These are phyloP conservation scores for Podosphaera fusca DNA, from an alignment of 2,329 filamentous ascomycete species.

Conservation along the genomic window DNA sequence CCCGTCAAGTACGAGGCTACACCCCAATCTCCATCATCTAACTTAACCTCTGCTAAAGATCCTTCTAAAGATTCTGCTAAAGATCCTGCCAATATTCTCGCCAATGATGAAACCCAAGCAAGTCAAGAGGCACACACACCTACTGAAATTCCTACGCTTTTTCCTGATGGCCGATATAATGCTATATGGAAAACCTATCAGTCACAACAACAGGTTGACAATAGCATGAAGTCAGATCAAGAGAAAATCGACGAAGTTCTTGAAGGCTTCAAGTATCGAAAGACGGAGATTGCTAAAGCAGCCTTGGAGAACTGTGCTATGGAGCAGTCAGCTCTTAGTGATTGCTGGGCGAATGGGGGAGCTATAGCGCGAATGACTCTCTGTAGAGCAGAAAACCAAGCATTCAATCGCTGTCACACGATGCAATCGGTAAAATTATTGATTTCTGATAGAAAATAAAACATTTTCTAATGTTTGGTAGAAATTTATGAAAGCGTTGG, in stretches of 20 bases:
- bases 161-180: slow-evolving; percentile 50
- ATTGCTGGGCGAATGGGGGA: slow-evolving; percentile 57
- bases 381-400: slow-evolving; percentile 55
- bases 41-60: background rate
- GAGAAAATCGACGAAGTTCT: slow-evolving; percentile 64
- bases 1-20: slow-evolving; percentile 23
- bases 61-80: background rate
- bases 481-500: slow-evolving; percentile 75
- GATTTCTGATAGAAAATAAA: slow-evolving; percentile 1
- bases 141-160: slow-evolving; percentile 22
- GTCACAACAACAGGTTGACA: slow-evolving; percentile 45
- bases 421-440: slow-evolving; percentile 48
- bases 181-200: slow-evolving; percentile 85
- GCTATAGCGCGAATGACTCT: slow-evolving; percentile 49
- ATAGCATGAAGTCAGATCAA: slow-evolving; percentile 46
- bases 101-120: background rate
- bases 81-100: background rate
- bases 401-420: slow-evolving; percentile 68
- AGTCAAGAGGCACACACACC: slow-evolving; percentile 5
- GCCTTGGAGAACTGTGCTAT: slow-evolving; percentile 85
- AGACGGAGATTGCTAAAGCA: slow-evolving; percentile 50
- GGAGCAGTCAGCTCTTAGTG: slow-evolving; percentile 61
- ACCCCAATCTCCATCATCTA: slow-evolving; percentile 7
- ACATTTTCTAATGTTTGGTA: slow-evolving; percentile 15
- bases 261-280: slow-evolving; percentile 64